Base-by-base conservation (phyloP, 257 asterid genomes). In the Eucommia ulmoides region DNA sequence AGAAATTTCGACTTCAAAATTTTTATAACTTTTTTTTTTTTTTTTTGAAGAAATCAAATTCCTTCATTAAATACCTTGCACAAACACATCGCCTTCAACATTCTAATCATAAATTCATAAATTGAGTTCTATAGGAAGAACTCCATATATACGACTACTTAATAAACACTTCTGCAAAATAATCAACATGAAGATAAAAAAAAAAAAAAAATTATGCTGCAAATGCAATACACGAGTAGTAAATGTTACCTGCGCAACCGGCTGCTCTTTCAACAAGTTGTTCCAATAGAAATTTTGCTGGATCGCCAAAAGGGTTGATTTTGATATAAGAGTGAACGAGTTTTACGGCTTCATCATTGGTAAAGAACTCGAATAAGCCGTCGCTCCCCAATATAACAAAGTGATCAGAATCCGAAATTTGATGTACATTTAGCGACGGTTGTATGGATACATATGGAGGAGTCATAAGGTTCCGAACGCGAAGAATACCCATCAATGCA, bases 401-500 rank as follows among this genome's bases (percentile, higher is more conserved):
- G 7, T 29, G 7, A 29, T 9, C 33, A 15, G 23, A 18, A 22
- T 17, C 41, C 1, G 94, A 78, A 62, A 91, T 72, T 62, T 83
- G 77, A 23, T 79, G 99, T 3, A 78, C 92, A 8, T 53, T 29
- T 2, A 83, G 53, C 16, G 88, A 84, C 24, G 99, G 99, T 56
- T 75, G 64, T 41, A 62, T 45, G n/a, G 93, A 83, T 45, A 86
- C 72, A 53, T 91, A 91, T 26, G 99, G 99, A 56, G 96, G 99
- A 49, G 95, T 86, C 22, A 68, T 55, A 64, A 91, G 94, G 64
- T 86, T 75, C 10, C 70, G 77, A 41, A 91, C 92, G 51, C 75
- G 81, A 63, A 91, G 95, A 64, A 91, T 91, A 17, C 99, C 99
- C 93, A 91, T 91, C 65, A 91, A 65, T 50, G 89, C 93, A 66